Base-by-base conservation (phyloP, 1,284 basidiomycete genomes). In the Pseudozyma sp. region DNA sequence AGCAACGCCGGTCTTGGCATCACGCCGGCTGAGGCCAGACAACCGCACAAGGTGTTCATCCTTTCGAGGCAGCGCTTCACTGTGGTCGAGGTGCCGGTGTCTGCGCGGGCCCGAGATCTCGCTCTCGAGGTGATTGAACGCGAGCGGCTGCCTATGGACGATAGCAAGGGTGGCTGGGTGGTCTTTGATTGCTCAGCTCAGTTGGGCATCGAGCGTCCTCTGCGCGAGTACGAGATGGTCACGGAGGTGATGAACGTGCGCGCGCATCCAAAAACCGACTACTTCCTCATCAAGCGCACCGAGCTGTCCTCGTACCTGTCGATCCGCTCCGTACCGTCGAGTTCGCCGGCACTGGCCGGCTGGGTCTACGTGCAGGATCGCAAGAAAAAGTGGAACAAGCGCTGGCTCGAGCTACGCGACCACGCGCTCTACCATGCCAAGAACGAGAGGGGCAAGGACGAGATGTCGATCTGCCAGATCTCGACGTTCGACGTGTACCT, bases 401-500 rank as follows among this genome's bases (percentile, higher is more conserved):
- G 80, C 6, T 84, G 83, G 83, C 67, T 84, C 37, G 83, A 84
- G 66, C 62, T 84, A 50, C 76, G 82, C 7, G 83, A 84, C 31
- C 79, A 84, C 29, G 62, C 58, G 11, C 68, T 84, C 6, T 84
- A 63, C 49, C 74, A 78, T 34, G 82, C 82, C 31, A 81, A 81
- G 67, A 77, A 76, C 30, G 82, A 82, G 29, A 83, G 78, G 63
- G 81, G 82, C 57, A 82, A 81, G 57, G 77, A 82, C 44, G 81
- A 81, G 51, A 65, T 40, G 29, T 45, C 66, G 39, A 67, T 83
- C 42, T 81, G 80, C 45, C 61, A 77, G 37, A 70, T 84, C 56
- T 75, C 80, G 39, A 69, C 66, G 9, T 76, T 78, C 24, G 83
- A 84, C 54, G 54, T 83, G 45, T 84, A 82, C 37, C 65, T 83